Evolutionary conservation across 345 rosid genomes (phyloP), one percentile per base, ranked within the genome.

Genomic region (Euclidium syriacum): DNA sequence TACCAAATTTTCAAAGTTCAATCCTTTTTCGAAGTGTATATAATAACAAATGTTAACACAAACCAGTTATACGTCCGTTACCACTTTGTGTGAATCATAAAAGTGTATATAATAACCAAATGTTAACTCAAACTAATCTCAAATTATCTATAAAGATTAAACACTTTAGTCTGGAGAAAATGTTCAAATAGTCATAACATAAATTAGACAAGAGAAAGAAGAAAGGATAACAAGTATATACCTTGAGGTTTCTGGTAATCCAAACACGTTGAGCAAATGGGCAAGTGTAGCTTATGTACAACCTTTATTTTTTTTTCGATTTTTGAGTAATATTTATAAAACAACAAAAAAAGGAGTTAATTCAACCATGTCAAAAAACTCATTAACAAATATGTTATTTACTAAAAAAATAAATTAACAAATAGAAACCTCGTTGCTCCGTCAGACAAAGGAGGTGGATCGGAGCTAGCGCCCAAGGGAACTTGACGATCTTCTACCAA

Each of bases 221-320:
- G 14, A 14, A 12, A 35, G 17, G 3, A 14, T 15, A 4, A 51
- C 22, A 42, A 61, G 44, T 23, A n/a, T n/a, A n/a, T n/a, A 90
- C 95, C 97, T 90, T 90, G 64, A 65, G 71, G 74, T 90, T 90
- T 52, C 91, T 74, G 11, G 89, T 68, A 58, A 85, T 84, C 97
- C 95, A 87, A 64, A 73, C 85, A 42, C 91, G 94, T 80, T 85
- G 95, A 0, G 89, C 94, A 47, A 75, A 87, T 3, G 97, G 94
- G 77, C 97, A 85, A 4, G 76, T 73, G 52, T 84, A 85, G 14
- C 85, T 79, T 52, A 81, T 78, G 42, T 84, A 91, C 83, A 87
- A 71, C 82, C 97, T 90, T 39, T 34, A n/a, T 14, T 14, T 12
- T 60, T n/a, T n/a, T n/a, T n/a, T n/a, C n/a, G n/a, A n/a, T n/a